These are phyloP conservation scores for Ajuga chamaepitys DNA, from an alignment of 257 asterid genomes.

Conservation along the genomic window DNA sequence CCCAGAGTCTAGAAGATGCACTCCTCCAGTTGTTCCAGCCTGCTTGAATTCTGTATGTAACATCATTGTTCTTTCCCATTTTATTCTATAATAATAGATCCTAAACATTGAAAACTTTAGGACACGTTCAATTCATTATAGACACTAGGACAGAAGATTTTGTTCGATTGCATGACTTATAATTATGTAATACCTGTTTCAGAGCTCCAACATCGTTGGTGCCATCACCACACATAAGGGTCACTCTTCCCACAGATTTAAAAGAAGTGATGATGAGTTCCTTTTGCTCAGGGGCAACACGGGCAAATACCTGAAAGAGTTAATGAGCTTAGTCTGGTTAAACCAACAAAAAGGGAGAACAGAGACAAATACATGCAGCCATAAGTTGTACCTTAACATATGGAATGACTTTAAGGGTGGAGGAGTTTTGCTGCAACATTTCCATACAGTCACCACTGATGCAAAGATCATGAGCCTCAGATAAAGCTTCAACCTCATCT, in stretches of 20 bases:
- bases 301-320: conserved; percentile 71
- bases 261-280: conserved; percentile 95
- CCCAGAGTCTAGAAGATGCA: too few species aligned
- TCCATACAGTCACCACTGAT: conserved; percentile 92
- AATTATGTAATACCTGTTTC: conserved; percentile 64
- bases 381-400: conserved; percentile 64
- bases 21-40: too few species aligned
- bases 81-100: too few species aligned
- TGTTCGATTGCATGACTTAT: background rate
- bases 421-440: conserved; percentile 81
- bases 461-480: conserved; percentile 84
- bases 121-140: background rate
- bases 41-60: too few species aligned
- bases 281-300: conserved; percentile 99
- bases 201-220: conserved; percentile 98
- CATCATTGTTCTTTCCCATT: too few species aligned
- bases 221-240: conserved; percentile 99
- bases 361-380: background rate
- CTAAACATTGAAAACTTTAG: too few species aligned
- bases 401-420: conserved; percentile 82
- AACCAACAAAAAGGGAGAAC: background rate
- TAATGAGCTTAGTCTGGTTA: conserved; percentile 10
- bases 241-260: conserved; percentile 87
- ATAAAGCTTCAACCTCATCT: conserved; percentile 69
- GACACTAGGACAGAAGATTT: background rate